Percentiles rank a stretch among this genome's conserved stretches.
phyloP scores from a whole-genome alignment of 2,329 filamentous ascomycete genomes.

The Ceratocystiopsis sp. region DNA sequence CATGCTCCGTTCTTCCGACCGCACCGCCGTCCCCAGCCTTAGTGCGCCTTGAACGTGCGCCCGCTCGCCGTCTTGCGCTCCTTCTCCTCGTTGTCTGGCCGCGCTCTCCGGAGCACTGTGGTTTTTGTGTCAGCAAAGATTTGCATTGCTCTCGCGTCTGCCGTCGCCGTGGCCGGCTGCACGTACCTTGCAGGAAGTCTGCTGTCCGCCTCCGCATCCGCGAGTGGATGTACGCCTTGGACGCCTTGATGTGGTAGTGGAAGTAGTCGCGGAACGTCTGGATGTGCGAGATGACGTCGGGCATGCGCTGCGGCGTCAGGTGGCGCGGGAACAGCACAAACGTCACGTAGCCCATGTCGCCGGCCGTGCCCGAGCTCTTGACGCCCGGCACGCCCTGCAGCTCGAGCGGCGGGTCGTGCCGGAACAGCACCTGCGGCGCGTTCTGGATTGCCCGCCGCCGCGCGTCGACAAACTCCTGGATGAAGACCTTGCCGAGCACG shows the following conservation, averaged over 20 bases:
- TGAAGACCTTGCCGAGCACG: conserved; percentile 94
- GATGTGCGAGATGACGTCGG: conserved; percentile 95
- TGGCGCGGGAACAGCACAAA: conserved; percentile 84
- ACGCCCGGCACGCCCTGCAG: conserved; percentile 77
- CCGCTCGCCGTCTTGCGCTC: conserved; percentile 97
- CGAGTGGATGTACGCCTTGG: conserved; percentile 97
- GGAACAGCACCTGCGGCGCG: conserved; percentile 90
- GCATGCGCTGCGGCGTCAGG: conserved; percentile 73
- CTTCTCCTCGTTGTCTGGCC: conserved; percentile 91
- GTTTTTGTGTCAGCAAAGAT: background rate
- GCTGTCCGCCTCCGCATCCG: conserved; percentile 95
- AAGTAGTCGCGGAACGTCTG: conserved; percentile 99
- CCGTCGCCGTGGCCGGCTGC: background rate
- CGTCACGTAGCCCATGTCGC: background rate
- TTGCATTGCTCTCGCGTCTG: background rate
- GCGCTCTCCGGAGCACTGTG: conserved; percentile 80
- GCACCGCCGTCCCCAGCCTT: background rate
- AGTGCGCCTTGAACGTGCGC: conserved; percentile 56
- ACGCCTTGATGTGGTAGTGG: conserved; percentile 99
- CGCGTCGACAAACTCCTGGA: conserved; percentile 97
- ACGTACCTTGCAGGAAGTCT: conserved; percentile 87
- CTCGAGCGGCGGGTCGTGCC: conserved; percentile 86
- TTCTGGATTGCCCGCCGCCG: conserved; percentile 92
- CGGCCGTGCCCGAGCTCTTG: conserved; percentile 31
- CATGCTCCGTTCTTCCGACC: no score